Evolutionary conservation across 2,329 filamentous ascomycete genomes (phyloP).

Genomic region (Bipolaris bicolor): DNA sequence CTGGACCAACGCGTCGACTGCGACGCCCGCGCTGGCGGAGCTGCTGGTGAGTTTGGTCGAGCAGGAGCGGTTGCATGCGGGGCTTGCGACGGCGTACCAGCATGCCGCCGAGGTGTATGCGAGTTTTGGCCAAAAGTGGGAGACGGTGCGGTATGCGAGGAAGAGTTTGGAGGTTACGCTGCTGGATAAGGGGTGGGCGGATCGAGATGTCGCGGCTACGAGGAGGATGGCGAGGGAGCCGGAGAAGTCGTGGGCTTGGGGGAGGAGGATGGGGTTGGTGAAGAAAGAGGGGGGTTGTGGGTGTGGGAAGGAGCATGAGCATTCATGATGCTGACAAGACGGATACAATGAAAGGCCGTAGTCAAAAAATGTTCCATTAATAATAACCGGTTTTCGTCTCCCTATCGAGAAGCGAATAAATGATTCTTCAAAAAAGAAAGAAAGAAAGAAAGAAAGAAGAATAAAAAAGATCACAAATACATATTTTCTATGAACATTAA

Average conservation of each 20-base stretch:
- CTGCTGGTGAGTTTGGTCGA: conserved; percentile 46
- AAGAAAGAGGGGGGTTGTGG: neutral
- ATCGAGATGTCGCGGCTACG: conserved; percentile 38
- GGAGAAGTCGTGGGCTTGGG: conserved; percentile 43
- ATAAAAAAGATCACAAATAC: neutral
- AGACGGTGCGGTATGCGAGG: conserved; percentile 40
- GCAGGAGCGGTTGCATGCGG: conserved; percentile 47
- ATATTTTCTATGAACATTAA: neutral
- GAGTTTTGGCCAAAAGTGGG: conserved; percentile 40
- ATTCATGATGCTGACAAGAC: neutral
- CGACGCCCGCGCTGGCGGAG: conserved; percentile 45
- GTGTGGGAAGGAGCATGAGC: conserved; percentile 5
- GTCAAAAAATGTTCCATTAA: neutral
- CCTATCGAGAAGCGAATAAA: neutral
- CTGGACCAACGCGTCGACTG: conserved; percentile 31
- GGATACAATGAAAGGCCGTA: neutral
- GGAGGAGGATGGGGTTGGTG: conserved; percentile 36
- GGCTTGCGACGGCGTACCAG: conserved; percentile 48
- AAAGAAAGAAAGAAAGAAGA: neutral
- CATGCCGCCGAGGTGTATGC: conserved; percentile 50
- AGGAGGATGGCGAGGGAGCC: conserved; percentile 35
- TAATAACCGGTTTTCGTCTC: neutral
- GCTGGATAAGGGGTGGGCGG: conserved; percentile 41
- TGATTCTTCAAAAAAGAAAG: neutral
- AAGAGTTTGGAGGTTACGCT: conserved; percentile 33